These are phyloP conservation scores for Epicoccum sorghinum DNA, from an alignment of 2,329 filamentous ascomycete genomes.

Conservation along the genomic window DNA sequence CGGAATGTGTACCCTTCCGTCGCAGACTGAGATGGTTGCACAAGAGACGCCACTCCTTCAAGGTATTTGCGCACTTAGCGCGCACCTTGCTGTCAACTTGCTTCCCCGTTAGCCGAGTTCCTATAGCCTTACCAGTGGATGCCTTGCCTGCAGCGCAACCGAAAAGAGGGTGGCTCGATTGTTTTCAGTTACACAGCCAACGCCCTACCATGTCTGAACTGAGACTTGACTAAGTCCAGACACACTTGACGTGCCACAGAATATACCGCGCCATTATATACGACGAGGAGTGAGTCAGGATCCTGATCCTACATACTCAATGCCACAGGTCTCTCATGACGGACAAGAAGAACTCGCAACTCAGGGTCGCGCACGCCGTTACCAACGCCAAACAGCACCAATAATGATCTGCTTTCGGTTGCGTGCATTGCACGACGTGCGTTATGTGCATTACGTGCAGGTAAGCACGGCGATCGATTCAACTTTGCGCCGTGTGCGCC, in stretches of 20 bases:
- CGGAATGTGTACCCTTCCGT: not conserved
- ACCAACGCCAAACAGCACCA: not conserved
- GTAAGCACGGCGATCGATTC: slow-evolving; percentile 13
- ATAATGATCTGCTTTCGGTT: slow-evolving; percentile 1
- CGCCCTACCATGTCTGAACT: not conserved
- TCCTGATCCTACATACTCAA: not conserved
- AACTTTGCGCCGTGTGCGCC: slow-evolving; percentile 7
- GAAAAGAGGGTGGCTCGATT: not conserved
- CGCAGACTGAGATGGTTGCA: not conserved
- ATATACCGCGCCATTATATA: not conserved
- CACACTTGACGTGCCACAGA: slow-evolving; percentile 4
- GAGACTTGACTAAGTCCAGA: slow-evolving; percentile 1
- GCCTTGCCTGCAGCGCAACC: not conserved
- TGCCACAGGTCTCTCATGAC: slow-evolving; percentile 3
- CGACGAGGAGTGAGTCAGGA: not conserved
- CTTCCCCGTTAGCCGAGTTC: slow-evolving; percentile 5
- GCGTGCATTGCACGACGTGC: not conserved
- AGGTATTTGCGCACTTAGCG: slow-evolving; percentile 5
- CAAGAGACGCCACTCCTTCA: not conserved
- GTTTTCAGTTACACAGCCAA: slow-evolving; percentile 5
- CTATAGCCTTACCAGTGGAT: slow-evolving; percentile 8
- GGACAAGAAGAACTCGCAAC: not conserved
- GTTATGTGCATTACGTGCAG: slow-evolving; percentile 11
- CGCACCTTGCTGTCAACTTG: slow-evolving; percentile 2
- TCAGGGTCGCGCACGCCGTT: slow-evolving; percentile 6